Percentiles rank a stretch among this genome's conserved stretches.
These are phyloP conservation scores for Xylaria nigripes DNA, from an alignment of 495 filamentous ascomycete genomes.

Conservation along the genomic window DNA sequence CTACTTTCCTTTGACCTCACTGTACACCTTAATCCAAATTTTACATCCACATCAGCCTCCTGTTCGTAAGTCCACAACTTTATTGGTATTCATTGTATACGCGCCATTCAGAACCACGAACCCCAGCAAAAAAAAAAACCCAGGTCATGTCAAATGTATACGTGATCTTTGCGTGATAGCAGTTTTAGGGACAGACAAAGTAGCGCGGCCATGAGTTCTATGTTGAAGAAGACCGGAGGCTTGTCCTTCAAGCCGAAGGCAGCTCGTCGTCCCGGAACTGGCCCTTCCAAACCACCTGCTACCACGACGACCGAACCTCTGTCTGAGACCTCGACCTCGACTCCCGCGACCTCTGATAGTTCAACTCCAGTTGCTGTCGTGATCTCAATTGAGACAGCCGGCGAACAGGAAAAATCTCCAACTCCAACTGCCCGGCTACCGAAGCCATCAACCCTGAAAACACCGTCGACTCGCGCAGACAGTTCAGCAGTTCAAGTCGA, in stretches of 20 bases:
- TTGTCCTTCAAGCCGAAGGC: slow-evolving; percentile 38
- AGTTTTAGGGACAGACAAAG: background rate
- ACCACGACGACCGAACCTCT: slow-evolving; percentile 14
- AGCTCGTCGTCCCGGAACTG: slow-evolving; percentile 18
- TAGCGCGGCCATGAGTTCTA: slow-evolving; percentile 28
- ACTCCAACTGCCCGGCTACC: background rate
- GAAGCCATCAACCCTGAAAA: background rate
- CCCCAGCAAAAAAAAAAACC: background rate
- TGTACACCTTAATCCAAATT: background rate
- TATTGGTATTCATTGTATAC: background rate
- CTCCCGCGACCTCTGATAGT: slow-evolving; percentile 1
- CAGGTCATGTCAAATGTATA: slow-evolving; percentile 1
- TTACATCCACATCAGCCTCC: background rate
- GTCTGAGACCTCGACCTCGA: background rate
- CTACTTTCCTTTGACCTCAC: background rate
- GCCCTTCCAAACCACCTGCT: slow-evolving; percentile 13
- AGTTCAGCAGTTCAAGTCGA: background rate
- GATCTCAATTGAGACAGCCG: background rate
- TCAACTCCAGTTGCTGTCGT: slow-evolving; percentile 3
- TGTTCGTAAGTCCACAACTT: background rate
- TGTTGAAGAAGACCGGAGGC: slow-evolving; percentile 39
- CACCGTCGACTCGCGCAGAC: background rate
- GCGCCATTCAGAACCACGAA: background rate
- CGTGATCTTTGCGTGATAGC: background rate
- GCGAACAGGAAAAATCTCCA: background rate